Percentiles rank a stretch among this genome's conserved stretches.
phyloP scores from a whole-genome alignment of 257 asterid species.

The Craterostigma plantagineum region DNA sequence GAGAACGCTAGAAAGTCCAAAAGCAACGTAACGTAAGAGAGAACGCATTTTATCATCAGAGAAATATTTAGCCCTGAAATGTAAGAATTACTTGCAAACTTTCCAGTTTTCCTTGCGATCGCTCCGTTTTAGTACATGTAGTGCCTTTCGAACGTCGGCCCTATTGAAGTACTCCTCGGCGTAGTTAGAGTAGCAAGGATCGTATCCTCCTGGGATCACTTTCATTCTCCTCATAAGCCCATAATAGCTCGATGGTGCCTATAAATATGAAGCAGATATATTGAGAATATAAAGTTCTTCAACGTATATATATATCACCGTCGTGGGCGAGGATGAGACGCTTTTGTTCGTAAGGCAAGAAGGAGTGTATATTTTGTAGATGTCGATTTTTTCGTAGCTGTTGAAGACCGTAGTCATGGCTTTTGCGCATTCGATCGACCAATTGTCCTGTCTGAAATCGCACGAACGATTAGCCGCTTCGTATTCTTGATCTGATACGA shows the following conservation, averaged over 20 bases:
- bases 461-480: conserved; percentile 28
- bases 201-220: conserved; percentile 48
- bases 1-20: conserved; percentile 43
- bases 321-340: too few species aligned
- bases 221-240: conserved; percentile 23
- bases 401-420: conserved; percentile 36
- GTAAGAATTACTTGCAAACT: conserved; percentile 31
- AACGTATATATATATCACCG: too few species aligned
- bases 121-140: conserved; percentile 24
- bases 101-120: conserved; percentile 25
- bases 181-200: conserved; percentile 52
- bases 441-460: conserved; percentile 27
- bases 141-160: conserved; percentile 40
- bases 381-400: too few species aligned
- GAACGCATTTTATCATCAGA: neutral
- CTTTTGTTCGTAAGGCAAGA: too few species aligned
- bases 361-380: too few species aligned
- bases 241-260: conserved; percentile 5
- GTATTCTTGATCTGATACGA: conserved; percentile 45
- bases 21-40: neutral
- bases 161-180: conserved; percentile 42
- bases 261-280: conserved; percentile 1
- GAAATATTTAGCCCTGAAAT: too few species aligned
- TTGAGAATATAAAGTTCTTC: too few species aligned
- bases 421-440: conserved; percentile 30